Conservation (phyloP, 2,329 filamentous ascomycete species). For the Zarea fungicola region DNA sequence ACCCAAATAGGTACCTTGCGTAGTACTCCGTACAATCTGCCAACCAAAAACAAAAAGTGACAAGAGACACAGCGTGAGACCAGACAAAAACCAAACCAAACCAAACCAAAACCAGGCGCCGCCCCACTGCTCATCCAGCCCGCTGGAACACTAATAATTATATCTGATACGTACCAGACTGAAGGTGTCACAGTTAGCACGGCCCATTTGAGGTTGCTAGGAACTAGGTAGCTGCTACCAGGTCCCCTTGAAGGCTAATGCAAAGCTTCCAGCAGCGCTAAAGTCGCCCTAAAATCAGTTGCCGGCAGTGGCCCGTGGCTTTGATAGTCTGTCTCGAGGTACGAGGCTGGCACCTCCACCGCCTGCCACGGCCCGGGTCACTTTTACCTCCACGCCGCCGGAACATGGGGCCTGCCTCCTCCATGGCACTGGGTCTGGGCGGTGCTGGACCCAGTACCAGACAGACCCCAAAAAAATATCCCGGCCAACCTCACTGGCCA, state of each 20-base stretch:
- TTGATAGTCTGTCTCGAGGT: no score
- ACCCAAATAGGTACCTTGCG: no score
- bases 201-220: neutral
- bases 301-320: neutral
- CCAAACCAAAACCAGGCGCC: neutral
- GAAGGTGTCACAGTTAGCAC: no score
- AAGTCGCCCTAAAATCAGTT: neutral
- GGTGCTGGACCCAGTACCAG: neutral
- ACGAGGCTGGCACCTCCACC: neutral
- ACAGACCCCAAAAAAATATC: neutral
- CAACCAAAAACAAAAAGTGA: neutral
- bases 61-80: no score
- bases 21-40: no score
- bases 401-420: neutral
- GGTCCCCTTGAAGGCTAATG: neutral
- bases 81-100: no score
- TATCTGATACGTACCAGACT: no score
- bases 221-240: neutral
- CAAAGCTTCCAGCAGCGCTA: neutral
- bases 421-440: neutral
- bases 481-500: constrained; percentile 10
- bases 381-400: neutral
- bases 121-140: neutral
- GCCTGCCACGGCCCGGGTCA: neutral
- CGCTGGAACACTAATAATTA: no score